These are phyloP conservation scores for Russula compacta DNA, from an alignment of 768 basidiomycete genomes.

Conservation along the genomic window DNA sequence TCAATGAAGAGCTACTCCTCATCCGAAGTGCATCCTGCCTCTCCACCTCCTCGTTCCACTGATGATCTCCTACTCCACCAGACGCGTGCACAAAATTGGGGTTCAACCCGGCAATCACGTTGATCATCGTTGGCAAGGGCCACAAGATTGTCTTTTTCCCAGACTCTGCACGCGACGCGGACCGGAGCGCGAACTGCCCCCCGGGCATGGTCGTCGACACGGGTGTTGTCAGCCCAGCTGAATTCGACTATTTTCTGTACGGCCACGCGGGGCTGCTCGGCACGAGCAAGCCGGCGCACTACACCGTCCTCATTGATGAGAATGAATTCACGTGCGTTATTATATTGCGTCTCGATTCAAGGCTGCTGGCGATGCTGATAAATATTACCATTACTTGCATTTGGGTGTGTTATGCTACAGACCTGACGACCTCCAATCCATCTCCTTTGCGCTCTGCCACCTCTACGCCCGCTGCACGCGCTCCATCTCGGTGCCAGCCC, in stretches of 20 bases:
- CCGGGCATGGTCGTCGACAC: constrained; percentile 72
- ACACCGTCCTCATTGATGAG: constrained; percentile 40
- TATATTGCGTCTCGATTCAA: not conserved
- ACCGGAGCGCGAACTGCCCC: constrained; percentile 51
- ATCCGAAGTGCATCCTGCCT: constrained; percentile 39
- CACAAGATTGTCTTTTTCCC: constrained; percentile 62
- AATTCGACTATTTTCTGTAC: constrained; percentile 70
- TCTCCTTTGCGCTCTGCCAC: constrained; percentile 69
- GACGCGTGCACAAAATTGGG: constrained; percentile 51
- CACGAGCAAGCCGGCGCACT: constrained; percentile 55
- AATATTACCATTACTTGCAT: not conserved
- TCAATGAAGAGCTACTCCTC: constrained; percentile 44
- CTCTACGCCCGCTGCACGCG: constrained; percentile 75
- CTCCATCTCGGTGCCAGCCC: constrained; percentile 73
- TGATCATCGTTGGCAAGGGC: constrained; percentile 72
- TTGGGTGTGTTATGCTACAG: constrained; percentile 25
- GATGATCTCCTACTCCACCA: constrained; percentile 22
- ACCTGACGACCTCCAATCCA: constrained; percentile 55
- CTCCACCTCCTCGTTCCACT: not conserved
- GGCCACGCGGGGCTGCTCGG: constrained; percentile 50
- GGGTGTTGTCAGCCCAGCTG: constrained; percentile 56
- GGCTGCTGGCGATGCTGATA: not conserved
- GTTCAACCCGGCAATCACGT: constrained; percentile 57
- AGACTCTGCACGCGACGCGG: not conserved
- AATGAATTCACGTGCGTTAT: constrained; percentile 48